These are phyloP conservation scores for Roridomyces roridus DNA, from an alignment of 768 basidiomycete species.

Conservation along the genomic window DNA sequence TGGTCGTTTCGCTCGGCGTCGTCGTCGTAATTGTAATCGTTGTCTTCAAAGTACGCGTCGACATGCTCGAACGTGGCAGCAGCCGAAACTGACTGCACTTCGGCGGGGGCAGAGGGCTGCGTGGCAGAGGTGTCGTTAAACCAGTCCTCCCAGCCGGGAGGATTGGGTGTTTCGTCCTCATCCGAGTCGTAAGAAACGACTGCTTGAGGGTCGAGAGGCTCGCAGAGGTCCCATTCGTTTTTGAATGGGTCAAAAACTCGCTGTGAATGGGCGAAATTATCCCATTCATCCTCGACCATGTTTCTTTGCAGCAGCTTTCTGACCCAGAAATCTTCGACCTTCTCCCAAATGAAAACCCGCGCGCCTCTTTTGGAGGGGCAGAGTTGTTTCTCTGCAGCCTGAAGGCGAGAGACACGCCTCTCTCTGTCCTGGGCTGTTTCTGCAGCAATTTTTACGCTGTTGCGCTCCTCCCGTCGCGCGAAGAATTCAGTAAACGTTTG, in stretches of 20 bases:
- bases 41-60: slow-evolving; percentile 1
- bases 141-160: no score
- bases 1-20: background rate
- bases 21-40: background rate
- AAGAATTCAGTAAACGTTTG: background rate
- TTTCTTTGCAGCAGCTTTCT: slow-evolving; percentile 16
- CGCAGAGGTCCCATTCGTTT: slow-evolving; percentile 31
- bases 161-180: no score
- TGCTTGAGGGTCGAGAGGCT: background rate
- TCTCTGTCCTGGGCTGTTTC: background rate
- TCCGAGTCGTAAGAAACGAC: background rate
- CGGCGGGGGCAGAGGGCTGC: background rate
- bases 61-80: background rate
- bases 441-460: background rate
- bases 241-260: slow-evolving; percentile 23
- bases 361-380: slow-evolving; percentile 22
- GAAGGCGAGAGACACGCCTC: background rate
- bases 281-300: slow-evolving; percentile 22
- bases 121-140: background rate
- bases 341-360: slow-evolving; percentile 28
- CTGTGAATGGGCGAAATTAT: slow-evolving; percentile 15
- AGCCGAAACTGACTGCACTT: background rate
- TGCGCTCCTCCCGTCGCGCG: background rate
- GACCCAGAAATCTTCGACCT: slow-evolving; percentile 28
- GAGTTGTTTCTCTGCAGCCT: background rate